phyloP scores from a whole-genome alignment of 2,329 filamentous ascomycete species.

The Aspergillus viridinutans region DNA sequence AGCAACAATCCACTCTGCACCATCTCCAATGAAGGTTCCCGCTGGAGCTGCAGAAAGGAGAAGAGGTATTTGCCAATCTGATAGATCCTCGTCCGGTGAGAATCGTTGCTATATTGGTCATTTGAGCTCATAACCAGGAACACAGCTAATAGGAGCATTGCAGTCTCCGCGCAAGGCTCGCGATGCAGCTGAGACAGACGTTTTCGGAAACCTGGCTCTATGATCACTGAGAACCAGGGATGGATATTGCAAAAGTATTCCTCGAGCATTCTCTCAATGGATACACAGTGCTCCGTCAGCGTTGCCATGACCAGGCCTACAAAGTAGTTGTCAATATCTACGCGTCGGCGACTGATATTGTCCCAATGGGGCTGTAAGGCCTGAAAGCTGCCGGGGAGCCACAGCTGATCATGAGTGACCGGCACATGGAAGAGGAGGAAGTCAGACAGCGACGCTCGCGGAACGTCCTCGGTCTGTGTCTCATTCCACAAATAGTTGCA shows the following conservation, averaged over 20 bases:
- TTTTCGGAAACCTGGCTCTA: background rate
- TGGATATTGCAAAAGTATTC: conserved; percentile 5
- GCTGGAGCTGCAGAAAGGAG: background rate
- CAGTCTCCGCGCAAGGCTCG: background rate
- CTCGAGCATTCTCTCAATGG: background rate
- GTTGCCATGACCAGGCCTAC: background rate
- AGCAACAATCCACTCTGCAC: conserved; percentile 4
- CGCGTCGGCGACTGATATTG: background rate
- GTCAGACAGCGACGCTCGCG: background rate
- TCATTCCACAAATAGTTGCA: background rate
- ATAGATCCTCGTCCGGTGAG: background rate
- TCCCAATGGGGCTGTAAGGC: background rate
- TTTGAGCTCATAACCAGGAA: background rate
- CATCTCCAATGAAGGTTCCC: background rate
- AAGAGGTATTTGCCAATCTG: conserved; percentile 3
- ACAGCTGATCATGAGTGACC: background rate
- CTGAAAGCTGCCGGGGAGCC: conserved; percentile 1
- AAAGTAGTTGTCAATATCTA: conserved; percentile 1
- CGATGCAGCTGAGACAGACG: background rate
- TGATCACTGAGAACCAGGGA: conserved; percentile 4
- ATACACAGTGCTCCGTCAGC: background rate
- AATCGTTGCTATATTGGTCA: background rate
- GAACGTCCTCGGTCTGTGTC: background rate
- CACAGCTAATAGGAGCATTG: background rate
- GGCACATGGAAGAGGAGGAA: conserved; percentile 2